Base-by-base conservation (phyloP, 148 eudicot genomes). In the Chenopodium formosanum region DNA sequence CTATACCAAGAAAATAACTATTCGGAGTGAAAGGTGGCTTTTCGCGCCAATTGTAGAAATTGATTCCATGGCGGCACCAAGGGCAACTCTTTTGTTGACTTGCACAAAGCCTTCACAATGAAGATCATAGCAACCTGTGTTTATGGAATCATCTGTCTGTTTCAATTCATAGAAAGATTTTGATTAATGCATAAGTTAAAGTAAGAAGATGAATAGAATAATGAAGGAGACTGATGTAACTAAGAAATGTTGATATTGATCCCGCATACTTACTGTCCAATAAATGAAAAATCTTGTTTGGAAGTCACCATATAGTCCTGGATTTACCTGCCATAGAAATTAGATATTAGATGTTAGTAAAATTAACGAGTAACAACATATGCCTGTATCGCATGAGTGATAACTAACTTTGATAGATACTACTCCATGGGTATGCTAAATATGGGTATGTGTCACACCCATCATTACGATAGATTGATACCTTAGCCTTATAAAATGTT, bases 51-150 rank as follows among this genome's bases (percentile, higher is more conserved):
- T 9, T 17, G 52, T 67, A 10, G 84, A 82, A 67, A 76, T 44
- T 14, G 52, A 6, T 4, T 0, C 1, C 0, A 82, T 3, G 48
- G 67, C 12, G 22, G 7, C 12, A 14, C 79, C 84, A 1, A 82
- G 31, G 0, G 40, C 32, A 52, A 47, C 31, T 17, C 3, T 23
- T 58, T 82, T 16, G 69, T 34, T 69, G 3, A 76, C 32, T 66
- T 34, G 79, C 68, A 75, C 79, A 53, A 82, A 82, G 31, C 84
- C 84, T 4, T 67, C 79, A 56, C 79, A 82, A 1, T 34, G 53
- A 20, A 75, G 79, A 58, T 82, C 78, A 40, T 11, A 53, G 23
- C 84, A 82, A 16, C 84, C 84, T 2, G 84, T 75, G 1, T 9
- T 44, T 22, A 13, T 27, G 19, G 46, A 40, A 56, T 68, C 3